Conservation (phyloP, 169 alveolate species). For the Plasmodium chabaudi region DNA sequence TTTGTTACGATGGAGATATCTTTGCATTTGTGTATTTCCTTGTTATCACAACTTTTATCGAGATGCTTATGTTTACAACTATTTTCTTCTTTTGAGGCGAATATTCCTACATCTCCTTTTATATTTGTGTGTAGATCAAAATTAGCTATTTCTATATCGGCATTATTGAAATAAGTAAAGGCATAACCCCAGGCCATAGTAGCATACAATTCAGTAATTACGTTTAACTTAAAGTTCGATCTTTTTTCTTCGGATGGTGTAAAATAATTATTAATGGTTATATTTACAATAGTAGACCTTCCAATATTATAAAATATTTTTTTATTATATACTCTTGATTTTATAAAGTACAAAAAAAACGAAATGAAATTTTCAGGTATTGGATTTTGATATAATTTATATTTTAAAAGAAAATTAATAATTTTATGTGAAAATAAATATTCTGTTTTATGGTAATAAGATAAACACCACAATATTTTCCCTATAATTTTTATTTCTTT, state of each 20-base stretch:
- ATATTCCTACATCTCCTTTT: too few species aligned
- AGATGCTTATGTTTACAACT: neutral
- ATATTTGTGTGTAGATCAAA: neutral
- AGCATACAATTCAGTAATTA: conserved; percentile 57
- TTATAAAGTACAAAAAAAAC: conserved; percentile 54
- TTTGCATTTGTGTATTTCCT: neutral
- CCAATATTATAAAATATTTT: conserved; percentile 50
- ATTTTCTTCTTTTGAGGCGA: neutral
- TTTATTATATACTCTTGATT: conserved; percentile 68
- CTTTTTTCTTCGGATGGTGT: neutral
- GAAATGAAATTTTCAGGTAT: conserved; percentile 72
- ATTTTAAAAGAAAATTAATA: conserved; percentile 32
- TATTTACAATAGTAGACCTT: conserved; percentile 6
- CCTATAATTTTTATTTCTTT: conserved; percentile 42
- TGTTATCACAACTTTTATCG: neutral
- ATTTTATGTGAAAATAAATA: conserved; percentile 31
- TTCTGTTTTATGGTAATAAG: conserved; percentile 75
- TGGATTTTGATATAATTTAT: conserved; percentile 23
- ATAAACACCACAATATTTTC: conserved; percentile 74
- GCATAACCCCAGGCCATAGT: conserved; percentile 78
- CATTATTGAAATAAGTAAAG: conserved; percentile 34
- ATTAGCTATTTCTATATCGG: neutral
- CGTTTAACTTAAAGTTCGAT: conserved; percentile 21
- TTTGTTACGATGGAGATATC: neutral
- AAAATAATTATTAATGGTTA: conserved; percentile 39